Evolutionary conservation across 768 basidiomycete species (phyloP).

Genomic region (Rhizopogon vinicolor): DNA sequence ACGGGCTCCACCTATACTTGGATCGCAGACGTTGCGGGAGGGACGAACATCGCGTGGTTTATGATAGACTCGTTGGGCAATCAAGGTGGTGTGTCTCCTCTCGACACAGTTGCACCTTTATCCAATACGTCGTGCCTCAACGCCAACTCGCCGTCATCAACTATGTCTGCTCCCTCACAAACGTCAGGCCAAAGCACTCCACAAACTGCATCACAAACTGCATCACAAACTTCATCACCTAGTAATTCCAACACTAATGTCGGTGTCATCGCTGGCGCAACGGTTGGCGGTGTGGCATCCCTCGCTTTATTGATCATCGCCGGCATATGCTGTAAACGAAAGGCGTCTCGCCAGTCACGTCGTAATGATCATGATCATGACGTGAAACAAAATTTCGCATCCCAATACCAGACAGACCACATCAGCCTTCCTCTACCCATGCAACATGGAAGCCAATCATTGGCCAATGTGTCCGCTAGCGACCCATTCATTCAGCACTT

Average conservation of each 20-base stretch:
- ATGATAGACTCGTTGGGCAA: slow-evolving; percentile 47
- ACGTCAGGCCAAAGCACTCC: slow-evolving; percentile 17
- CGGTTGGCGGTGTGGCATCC: slow-evolving; percentile 49
- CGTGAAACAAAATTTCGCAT: slow-evolving; percentile 4
- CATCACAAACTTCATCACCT: slow-evolving; percentile 8
- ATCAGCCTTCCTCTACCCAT: slow-evolving; percentile 5
- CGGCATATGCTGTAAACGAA: slow-evolving; percentile 38
- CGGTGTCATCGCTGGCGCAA: slow-evolving; percentile 43
- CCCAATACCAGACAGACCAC: slow-evolving; percentile 11
- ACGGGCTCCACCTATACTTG: slow-evolving; percentile 40
- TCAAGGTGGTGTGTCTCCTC: slow-evolving; percentile 56
- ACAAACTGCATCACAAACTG: background rate
- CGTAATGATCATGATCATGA: slow-evolving; percentile 32
- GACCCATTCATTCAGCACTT: slow-evolving; percentile 8
- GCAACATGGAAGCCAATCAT: background rate
- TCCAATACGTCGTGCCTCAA: slow-evolving; percentile 41
- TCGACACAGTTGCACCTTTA: slow-evolving; percentile 42
- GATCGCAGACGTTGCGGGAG: slow-evolving; percentile 51
- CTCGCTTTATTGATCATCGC: slow-evolving; percentile 46
- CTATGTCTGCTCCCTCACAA: slow-evolving; percentile 17
- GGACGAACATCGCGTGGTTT: slow-evolving; percentile 53
- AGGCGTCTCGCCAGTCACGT: slow-evolving; percentile 22
- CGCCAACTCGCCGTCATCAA: slow-evolving; percentile 48
- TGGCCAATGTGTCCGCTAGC: background rate
- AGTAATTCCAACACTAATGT: slow-evolving; percentile 33